phyloP scores from a whole-genome alignment of 1,284 basidiomycete species.

The Clitocybe nebularis region DNA sequence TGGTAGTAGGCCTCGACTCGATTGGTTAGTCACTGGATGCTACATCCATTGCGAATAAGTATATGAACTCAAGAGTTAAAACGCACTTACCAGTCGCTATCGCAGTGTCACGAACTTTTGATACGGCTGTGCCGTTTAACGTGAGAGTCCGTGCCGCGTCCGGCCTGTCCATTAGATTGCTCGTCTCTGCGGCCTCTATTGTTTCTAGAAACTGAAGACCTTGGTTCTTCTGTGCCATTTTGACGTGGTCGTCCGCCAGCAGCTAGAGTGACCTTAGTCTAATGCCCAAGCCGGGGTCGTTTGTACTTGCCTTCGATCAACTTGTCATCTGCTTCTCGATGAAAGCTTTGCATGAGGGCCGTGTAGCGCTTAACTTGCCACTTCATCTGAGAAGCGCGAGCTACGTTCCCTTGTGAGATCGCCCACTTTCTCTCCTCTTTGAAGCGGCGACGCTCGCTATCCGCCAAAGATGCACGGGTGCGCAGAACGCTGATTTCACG shows the following conservation, averaged over 20 bases:
- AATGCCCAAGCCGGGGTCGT: conserved; percentile 1
- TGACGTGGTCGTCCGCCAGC: conserved; percentile 13
- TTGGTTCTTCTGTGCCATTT: conserved; percentile 10
- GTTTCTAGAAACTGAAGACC: conserved; percentile 11
- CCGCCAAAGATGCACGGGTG: conserved; percentile 71
- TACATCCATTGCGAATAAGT: no score
- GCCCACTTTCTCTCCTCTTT: conserved; percentile 85
- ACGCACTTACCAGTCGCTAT: neutral
- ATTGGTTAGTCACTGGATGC: no score
- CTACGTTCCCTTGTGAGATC: conserved; percentile 65
- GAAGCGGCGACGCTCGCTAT: conserved; percentile 74
- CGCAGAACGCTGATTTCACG: conserved; percentile 68
- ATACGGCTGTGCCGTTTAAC: conserved; percentile 1
- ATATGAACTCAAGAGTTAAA: neutral
- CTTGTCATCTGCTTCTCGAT: conserved; percentile 71
- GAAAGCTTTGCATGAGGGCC: conserved; percentile 74
- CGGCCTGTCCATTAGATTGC: conserved; percentile 5
- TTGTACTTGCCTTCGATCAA: conserved; percentile 55
- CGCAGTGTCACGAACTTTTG: conserved; percentile 10
- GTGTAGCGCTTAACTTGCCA: conserved; percentile 79
- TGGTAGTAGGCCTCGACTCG: no score
- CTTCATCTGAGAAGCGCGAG: conserved; percentile 70
- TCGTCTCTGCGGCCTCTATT: conserved; percentile 11
- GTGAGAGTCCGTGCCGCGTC: conserved; percentile 4
- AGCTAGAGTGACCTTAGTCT: conserved; percentile 7